These are phyloP conservation scores for Davidsoniella virescens DNA, from an alignment of 2,329 filamentous ascomycete species.

Conservation along the genomic window DNA sequence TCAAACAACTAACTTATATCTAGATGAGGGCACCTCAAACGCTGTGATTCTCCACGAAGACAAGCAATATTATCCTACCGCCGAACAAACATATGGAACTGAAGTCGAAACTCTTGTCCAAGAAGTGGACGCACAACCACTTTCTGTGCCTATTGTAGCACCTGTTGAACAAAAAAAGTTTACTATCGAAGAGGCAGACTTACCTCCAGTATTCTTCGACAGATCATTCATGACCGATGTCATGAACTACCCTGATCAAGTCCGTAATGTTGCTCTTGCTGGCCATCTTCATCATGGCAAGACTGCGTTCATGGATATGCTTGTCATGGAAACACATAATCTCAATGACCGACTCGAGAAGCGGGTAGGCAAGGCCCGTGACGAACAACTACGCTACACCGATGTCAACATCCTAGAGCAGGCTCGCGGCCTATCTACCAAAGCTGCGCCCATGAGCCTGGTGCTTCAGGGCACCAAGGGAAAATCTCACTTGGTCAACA, in stretches of 20 bases:
- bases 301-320: constrained; percentile 95
- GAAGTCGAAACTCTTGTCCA: constrained; percentile 93
- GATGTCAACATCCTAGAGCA: constrained; percentile 81
- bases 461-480: constrained; percentile 75
- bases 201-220: constrained; percentile 77
- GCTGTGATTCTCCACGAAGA: constrained; percentile 97
- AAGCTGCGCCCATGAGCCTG: constrained; percentile 85
- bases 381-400: constrained; percentile 88
- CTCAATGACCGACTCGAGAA: constrained; percentile 64
- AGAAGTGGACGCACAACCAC: constrained; percentile 88
- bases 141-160: constrained; percentile 83
- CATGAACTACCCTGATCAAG: constrained; percentile 91
- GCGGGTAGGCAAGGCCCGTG: constrained; percentile 62
- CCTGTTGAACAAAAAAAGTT: constrained; percentile 94
- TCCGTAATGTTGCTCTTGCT: constrained; percentile 78
- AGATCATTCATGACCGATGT: constrained; percentile 87
- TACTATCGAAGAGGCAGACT: constrained; percentile 76
- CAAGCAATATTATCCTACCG: constrained; percentile 99
- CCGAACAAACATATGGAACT: constrained; percentile 82
- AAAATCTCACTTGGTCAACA: constrained; percentile 89
- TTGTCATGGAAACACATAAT: constrained; percentile 89
- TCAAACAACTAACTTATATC: not conserved
- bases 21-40: constrained; percentile 67
- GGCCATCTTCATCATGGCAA: constrained; percentile 96
- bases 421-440: constrained; percentile 79